Percentiles rank a stretch among this genome's conserved stretches.
Evolutionary conservation across 2,329 filamentous ascomycete species (phyloP).

Genomic region (Aureobasidium sp.): DNA sequence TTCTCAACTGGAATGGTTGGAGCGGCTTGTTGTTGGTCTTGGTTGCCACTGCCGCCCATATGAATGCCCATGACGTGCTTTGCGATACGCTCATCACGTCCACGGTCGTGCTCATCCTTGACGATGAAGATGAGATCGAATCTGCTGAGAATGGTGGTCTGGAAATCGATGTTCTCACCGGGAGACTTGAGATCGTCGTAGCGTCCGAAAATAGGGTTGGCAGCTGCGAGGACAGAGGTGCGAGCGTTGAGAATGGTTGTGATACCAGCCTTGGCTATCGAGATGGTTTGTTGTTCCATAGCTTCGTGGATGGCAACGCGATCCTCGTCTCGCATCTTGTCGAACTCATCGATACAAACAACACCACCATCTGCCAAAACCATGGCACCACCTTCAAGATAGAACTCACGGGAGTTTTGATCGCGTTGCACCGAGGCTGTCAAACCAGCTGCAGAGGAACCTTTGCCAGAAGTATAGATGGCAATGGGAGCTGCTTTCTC

Average conservation of each 20-base stretch:
- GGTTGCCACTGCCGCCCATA: conserved; percentile 83
- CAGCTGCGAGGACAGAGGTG: conserved; percentile 89
- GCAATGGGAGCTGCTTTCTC: conserved; percentile 94
- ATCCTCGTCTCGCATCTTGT: conserved; percentile 99
- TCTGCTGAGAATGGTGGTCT: conserved; percentile 94
- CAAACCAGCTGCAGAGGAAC: conserved; percentile 92
- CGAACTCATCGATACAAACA: conserved; percentile 98
- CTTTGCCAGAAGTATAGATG: conserved; percentile 98
- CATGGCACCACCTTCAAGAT: conserved; percentile 97
- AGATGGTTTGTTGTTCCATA: conserved; percentile 99
- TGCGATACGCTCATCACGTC: conserved; percentile 85
- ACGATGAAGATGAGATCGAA: conserved; percentile 99
- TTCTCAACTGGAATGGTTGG: conserved; percentile 90
- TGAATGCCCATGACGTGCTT: conserved; percentile 97
- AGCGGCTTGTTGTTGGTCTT: conserved; percentile 69
- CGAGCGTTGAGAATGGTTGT: conserved; percentile 95
- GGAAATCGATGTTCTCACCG: conserved; percentile 98
- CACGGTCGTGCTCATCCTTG: conserved; percentile 83
- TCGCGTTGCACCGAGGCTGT: conserved; percentile 96
- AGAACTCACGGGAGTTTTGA: conserved; percentile 86
- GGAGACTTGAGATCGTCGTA: conserved; percentile 98
- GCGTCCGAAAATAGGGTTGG: conserved; percentile 93
- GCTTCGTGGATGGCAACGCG: conserved; percentile 97
- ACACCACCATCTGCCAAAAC: conserved; percentile 94
- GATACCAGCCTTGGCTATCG: conserved; percentile 96